These are phyloP conservation scores for Penicillium bovifimosum DNA, from an alignment of 495 filamentous ascomycete genomes.

Conservation along the genomic window DNA sequence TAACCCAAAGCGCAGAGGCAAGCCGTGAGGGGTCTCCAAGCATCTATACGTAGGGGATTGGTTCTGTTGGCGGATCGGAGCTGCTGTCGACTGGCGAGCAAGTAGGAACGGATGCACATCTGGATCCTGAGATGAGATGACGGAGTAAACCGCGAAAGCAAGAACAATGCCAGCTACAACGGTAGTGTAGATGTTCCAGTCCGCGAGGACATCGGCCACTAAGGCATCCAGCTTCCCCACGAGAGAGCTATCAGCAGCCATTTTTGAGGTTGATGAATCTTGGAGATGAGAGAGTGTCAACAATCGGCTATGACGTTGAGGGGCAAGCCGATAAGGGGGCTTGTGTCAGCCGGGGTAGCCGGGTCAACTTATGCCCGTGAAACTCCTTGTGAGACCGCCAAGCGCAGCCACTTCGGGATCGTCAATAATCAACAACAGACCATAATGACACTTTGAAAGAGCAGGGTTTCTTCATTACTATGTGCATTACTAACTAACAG, in stretches of 20 bases:
- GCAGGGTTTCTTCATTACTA: background rate
- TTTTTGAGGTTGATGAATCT: conserved; percentile 21
- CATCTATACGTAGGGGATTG: conserved; percentile 81
- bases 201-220: conserved; percentile 59
- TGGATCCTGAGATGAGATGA: conserved; percentile 61
- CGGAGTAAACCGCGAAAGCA: conserved; percentile 57
- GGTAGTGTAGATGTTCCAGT: conserved; percentile 76
- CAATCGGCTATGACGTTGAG: conserved; percentile 24
- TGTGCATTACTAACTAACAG: conserved; percentile 4
- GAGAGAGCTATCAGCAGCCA: conserved; percentile 48
- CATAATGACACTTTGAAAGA: conserved; percentile 10
- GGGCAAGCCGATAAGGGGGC: conserved; percentile 5
- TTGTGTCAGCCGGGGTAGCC: conserved; percentile 10
- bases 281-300: conserved; percentile 8
- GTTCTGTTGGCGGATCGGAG: conserved; percentile 73
- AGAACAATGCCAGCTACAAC: conserved; percentile 53
- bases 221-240: conserved; percentile 61
- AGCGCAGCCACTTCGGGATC: conserved; percentile 12
- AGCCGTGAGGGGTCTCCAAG: conserved; percentile 74
- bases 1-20: conserved; percentile 74
- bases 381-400: conserved; percentile 10
- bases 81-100: conserved; percentile 71
- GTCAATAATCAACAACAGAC: conserved; percentile 16
- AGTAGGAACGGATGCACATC: conserved; percentile 90
- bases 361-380: conserved; percentile 22